Conservation (phyloP, 2,329 filamentous ascomycete genomes). For the Epichloe typhina region DNA sequence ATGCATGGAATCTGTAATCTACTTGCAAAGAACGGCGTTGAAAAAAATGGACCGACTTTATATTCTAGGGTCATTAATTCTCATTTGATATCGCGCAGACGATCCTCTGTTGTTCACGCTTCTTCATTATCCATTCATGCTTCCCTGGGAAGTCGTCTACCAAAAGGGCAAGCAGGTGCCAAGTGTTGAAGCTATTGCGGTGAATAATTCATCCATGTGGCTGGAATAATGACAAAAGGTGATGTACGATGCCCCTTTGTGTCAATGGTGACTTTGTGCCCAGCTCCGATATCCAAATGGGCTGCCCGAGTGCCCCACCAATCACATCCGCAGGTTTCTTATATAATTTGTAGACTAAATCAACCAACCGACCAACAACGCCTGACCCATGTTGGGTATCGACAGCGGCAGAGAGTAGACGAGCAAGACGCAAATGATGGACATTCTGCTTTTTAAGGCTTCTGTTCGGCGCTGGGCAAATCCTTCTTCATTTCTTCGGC, state of each 20-base stretch:
- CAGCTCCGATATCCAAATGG: constrained; percentile 1
- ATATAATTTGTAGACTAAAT: background rate
- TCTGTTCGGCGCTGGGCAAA: constrained; percentile 22
- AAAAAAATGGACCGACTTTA: constrained; percentile 7
- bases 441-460: background rate
- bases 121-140: constrained; percentile 1
- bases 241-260: background rate
- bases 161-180: background rate
- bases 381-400: constrained; percentile 2
- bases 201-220: background rate
- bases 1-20: background rate
- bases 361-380: constrained; percentile 2
- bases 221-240: background rate
- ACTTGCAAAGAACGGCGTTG: constrained; percentile 13
- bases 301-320: background rate
- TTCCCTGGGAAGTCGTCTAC: background rate
- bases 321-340: background rate
- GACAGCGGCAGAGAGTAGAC: background rate
- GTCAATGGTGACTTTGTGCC: background rate
- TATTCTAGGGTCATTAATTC: constrained; percentile 8
- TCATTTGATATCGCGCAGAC: constrained; percentile 2
- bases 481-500: constrained; percentile 38
- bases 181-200: background rate
- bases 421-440: background rate
- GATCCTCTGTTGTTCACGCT: constrained; percentile 6